Evolutionary conservation across 805 yeast genomes (phyloP), one percentile per base, ranked within the genome.

Genomic region (Wickerhamomyces kurtzmanii): DNA sequence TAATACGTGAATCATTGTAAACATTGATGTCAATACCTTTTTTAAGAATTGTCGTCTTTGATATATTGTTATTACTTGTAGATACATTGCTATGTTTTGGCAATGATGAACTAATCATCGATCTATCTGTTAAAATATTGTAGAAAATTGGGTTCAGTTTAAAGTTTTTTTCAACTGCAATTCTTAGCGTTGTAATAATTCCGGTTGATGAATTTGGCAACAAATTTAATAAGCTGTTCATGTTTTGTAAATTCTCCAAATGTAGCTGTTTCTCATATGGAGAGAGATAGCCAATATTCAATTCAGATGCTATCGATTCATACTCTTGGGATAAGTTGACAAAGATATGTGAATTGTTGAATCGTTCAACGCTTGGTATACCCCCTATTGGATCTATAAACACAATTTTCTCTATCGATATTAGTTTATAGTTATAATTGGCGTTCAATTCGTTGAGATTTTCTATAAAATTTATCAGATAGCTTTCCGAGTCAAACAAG

Each of bases 101-200:
- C 23, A 91, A 59, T 0, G 97, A 87, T 0, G 96, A 84, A 2
- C 96, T 85, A 13, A 89, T 76, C 8, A 84, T 65, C 1, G 97
- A 85, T 29, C 97, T 62, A 49, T 91, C 97, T 0, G 99, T 91
- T 21, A 91, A 62, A 11, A 91, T 68, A 47, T 91, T 91, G 52
- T 87, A 84, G 11, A 91, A 73, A 23, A 91, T 68, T 2, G 99
- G 98, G 49, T 91, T 91, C 34, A 68, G 65, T 9, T 50, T 51
- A 5, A 53, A 32, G 12, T 47, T 45, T n/a, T n/a, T n/a, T 22
- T 51, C 48, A 6, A 82, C 73, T 16, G 94, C 89, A 14, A 84
- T 72, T 8, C 61, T 52, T 0, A 94, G 82, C 0, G 96, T 84
- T 0, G 97, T 89, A 19, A 91, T 80, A 3, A 91, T 59, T 0